Evolutionary conservation across 2,329 filamentous ascomycete genomes (phyloP), one percentile per base, ranked within the genome.

Genomic region (Sclerotinia borealis): DNA sequence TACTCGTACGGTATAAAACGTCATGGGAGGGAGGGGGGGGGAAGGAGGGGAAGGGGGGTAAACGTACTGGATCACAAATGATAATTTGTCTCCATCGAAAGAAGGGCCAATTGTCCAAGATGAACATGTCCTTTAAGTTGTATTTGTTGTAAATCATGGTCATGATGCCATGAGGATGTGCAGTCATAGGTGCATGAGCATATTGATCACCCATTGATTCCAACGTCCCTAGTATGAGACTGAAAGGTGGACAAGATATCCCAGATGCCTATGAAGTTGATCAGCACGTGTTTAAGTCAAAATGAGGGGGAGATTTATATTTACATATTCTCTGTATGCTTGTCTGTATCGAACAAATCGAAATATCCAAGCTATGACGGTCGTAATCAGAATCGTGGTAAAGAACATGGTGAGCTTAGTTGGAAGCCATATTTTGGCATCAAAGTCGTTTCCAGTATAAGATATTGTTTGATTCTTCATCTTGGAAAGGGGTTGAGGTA

Each of bases 31-130:
- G n/a, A n/a, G n/a, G n/a, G n/a, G n/a, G n/a, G n/a, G n/a, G n/a
- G n/a, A n/a, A n/a, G n/a, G n/a, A n/a, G n/a, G n/a, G n/a, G n/a
- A n/a, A n/a, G n/a, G n/a, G n/a, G n/a, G 9, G 34, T 41, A 22
- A 17, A 63, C 34, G n/a, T 50, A 63, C 60, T 36, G 60, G 60
- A 10, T 63, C 60, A 49, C 51, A 55, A 36, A 63, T 58, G 8
- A 58, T 49, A 15, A 63, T 58, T 41, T 63, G 60, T 56, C 60
- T 58, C 22, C 25, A 47, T 25, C 17, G 41, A 58, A 58, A 58
- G 4, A 63, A 63, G 19, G 60, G 60, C 60, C 60, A 63, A 49
- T 63, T 63, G 34, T 63, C 60, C 25, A 63, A 25, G 31, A 58
- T 25, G 17, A 63, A 63, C 22, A 63, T 29, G 34, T 41, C 60